Evolutionary conservation across 768 basidiomycete genomes (phyloP), one percentile per base, ranked within the genome.

Genomic region (Amanita thiersii): DNA sequence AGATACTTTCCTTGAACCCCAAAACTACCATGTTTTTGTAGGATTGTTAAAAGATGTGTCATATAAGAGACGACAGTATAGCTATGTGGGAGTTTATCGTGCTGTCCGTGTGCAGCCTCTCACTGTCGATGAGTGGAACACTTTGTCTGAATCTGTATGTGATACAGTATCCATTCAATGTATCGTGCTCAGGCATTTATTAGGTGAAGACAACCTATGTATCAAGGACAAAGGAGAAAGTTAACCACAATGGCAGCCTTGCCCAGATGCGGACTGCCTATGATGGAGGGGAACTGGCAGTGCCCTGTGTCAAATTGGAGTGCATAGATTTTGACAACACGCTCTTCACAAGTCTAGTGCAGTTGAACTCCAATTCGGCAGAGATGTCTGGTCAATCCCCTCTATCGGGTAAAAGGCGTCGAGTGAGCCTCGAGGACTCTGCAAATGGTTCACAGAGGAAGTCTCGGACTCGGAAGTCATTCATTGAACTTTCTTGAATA

Each of bases 281-380:
- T 53, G 59, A 70, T 37, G 43, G 48, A 11, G 73, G 73, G 12
- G 47, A 60, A 39, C 56, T 69, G 14, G 51, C 48, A 8, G 70
- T 71, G 7, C 73, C 73, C 4, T 77, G 75, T 47, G 69, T 75
- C 33, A 60, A 61, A 33, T 56, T 78, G 23, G 58, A 64, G 40
- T 74, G 66, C 48, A 52, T 69, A 15, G 61, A 56, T 25, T 77
- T 71, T 52, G 64, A 73, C 48, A 54, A 64, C 10, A 54, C 53
- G 20, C 59, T 78, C 9, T 65, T 61, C 45, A 43, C 45, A 2
- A 60, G 57, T 15, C 47, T 68, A 28, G 25, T 48, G 19, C 29
- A 41, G 25, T 40, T 45, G n/a, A 47, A 44, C 18, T 12, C 36
- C 17, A 34, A 30, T 7, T 30, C 41, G n/a, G 8, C 41, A 8